Evolutionary conservation across 805 yeast species (phyloP), one percentile per base, ranked within the genome.

Genomic region (Zygotorulaspora chibaensis): DNA sequence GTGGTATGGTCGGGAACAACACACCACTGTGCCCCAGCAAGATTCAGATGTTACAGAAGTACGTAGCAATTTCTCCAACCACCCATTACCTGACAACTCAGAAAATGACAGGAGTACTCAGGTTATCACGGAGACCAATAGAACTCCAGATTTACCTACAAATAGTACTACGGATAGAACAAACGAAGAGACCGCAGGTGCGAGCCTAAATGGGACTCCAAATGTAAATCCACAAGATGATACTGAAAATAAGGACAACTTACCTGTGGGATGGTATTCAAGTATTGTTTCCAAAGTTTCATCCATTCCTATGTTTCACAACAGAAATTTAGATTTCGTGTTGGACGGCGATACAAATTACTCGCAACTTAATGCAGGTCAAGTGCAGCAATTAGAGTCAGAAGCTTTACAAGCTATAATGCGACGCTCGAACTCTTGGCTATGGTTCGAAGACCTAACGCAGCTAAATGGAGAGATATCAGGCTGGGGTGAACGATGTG

Each of bases 371-470:
- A 56, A 53, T 38, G 40, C 44, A 2, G 53, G 54, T 15, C 68
- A 64, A 37, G 47, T 60, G 10, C 52, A 53, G 6, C 52, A 52
- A 16, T 43, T 64, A 15, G 59, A 57, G 36, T 47, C 42, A 11
- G 67, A 64, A 37, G 60, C 66, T 3, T 47, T 45, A 11, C 54
- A 54, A 15, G 50, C 49, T 3, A 58, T 62, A 3, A 41, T 46
- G 25, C 54, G 51, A 35, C 56, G 53, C 30, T 41, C 46, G 1
- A 51, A 50, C 38, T 42, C 67, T 9, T 64, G 67, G 67, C 59
- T 65, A 38, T 64, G 68, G 68, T 60, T 50, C 44, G 61, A 59
- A 44, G 58, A 58, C 18, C 38, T 57, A n/a, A 48, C 61, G 1
- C n/a, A 45, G 12, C 20, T 50, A n/a, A 36, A 48, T 9, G 46